Percentiles rank a stretch among this genome's conserved stretches.
Evolutionary conservation across 768 basidiomycete genomes (phyloP).

Genomic region (Mycena polygramma): DNA sequence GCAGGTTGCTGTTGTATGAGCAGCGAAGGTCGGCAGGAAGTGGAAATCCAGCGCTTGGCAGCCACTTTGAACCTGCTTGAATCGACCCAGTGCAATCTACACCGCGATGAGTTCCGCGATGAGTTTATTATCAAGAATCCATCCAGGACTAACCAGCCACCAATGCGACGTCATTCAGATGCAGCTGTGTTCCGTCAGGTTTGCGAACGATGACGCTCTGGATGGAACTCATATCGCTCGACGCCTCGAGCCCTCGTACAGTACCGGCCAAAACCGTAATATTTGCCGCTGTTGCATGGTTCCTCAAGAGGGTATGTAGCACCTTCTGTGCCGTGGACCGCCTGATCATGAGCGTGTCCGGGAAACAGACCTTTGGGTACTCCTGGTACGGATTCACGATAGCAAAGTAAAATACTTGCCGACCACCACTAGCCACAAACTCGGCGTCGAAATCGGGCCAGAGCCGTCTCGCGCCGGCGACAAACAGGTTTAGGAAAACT

Average conservation of each 20-base stretch:
- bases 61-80: conserved; percentile 9
- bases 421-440: conserved; percentile 30
- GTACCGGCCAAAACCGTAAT: conserved; percentile 27
- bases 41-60: conserved; percentile 7
- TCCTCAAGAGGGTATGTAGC: conserved; percentile 29
- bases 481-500: conserved; percentile 32
- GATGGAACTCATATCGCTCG: conserved; percentile 10
- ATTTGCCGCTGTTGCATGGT: neutral
- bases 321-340: conserved; percentile 40
- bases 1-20: conserved; percentile 16
- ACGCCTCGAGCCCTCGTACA: conserved; percentile 9
- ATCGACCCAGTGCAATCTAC: conserved; percentile 19
- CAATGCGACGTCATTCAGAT: conserved; percentile 22
- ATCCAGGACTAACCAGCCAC: conserved; percentile 9
- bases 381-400: neutral
- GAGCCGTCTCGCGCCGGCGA: conserved; percentile 34
- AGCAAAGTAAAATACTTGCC: conserved; percentile 23
- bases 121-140: neutral
- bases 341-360: conserved; percentile 32
- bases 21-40: conserved; percentile 1
- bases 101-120: neutral
- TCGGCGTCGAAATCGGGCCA: conserved; percentile 40
- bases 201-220: conserved; percentile 27
- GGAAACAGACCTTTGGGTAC: conserved; percentile 20
- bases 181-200: conserved; percentile 22